Evolutionary conservation across 2,329 filamentous ascomycete genomes (phyloP).

Genomic region (Aspergillus hiratsukae): DNA sequence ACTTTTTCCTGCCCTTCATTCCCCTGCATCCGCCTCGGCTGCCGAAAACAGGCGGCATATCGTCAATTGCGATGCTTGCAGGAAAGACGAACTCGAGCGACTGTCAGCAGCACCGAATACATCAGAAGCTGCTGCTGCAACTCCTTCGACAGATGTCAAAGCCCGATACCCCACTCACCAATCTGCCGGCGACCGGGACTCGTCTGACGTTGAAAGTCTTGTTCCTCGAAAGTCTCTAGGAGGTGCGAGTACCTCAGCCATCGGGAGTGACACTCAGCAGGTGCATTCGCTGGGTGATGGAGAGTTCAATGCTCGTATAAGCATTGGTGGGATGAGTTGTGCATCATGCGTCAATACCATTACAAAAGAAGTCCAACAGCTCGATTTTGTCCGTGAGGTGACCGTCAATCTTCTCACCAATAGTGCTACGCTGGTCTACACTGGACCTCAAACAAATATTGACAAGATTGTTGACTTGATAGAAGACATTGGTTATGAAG

Average conservation of each 20-base stretch:
- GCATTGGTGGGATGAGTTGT: conserved; percentile 70
- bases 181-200: not conserved
- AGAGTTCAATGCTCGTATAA: conserved; percentile 30
- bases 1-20: conserved; percentile 17
- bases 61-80: conserved; percentile 49
- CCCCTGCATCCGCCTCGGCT: conserved; percentile 15
- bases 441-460: conserved; percentile 44
- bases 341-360: conserved; percentile 63
- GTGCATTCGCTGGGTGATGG: not conserved
- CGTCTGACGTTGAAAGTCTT: conserved; percentile 3
- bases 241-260: not conserved
- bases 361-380: conserved; percentile 54
- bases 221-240: not conserved
- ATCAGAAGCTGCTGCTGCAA: conserved; percentile 4
- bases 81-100: conserved; percentile 33
- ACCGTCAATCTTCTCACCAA: conserved; percentile 64
- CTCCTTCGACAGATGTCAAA: not conserved
- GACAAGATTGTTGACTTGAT: conserved; percentile 46
- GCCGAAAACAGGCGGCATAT: conserved; percentile 36
- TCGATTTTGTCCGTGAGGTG: conserved; percentile 55
- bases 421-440: conserved; percentile 59
- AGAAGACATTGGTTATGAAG: conserved; percentile 48
- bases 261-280: not conserved
- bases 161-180: not conserved
- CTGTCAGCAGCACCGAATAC: conserved; percentile 11